phyloP scores from a whole-genome alignment of 2,329 filamentous ascomycete genomes.

The Claviceps citrina region DNA sequence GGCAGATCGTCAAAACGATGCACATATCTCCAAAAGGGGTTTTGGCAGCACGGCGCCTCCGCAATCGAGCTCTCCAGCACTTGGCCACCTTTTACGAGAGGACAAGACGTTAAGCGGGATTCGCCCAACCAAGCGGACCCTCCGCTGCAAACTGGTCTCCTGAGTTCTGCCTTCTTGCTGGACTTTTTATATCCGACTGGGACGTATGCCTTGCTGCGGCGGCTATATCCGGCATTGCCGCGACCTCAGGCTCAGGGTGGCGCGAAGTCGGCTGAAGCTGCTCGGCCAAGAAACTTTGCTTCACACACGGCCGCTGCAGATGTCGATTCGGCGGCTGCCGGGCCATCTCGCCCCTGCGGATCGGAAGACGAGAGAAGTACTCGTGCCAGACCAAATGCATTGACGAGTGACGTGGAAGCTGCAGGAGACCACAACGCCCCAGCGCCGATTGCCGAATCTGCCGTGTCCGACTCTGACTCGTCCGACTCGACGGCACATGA shows the following conservation, averaged over 20 bases:
- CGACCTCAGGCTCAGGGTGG: slow-evolving; percentile 13
- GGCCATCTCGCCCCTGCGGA: not conserved
- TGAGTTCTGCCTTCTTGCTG: slow-evolving; percentile 34
- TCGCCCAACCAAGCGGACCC: slow-evolving; percentile 10
- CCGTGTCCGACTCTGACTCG: not conserved
- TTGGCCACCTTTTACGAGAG: slow-evolving; percentile 23
- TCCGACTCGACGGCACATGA: not conserved
- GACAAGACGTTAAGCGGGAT: slow-evolving; percentile 8
- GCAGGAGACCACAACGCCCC: not conserved
- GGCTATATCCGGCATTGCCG: slow-evolving; percentile 17
- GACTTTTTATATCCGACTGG: slow-evolving; percentile 41
- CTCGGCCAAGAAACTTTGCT: slow-evolving; percentile 15
- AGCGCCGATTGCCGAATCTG: not conserved
- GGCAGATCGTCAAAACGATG: slow-evolving; percentile 22
- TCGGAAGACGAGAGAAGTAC: not conserved
- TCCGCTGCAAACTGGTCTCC: slow-evolving; percentile 17
- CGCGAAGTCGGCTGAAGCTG: slow-evolving; percentile 3
- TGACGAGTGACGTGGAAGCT: not conserved
- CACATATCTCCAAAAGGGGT: slow-evolving; percentile 31
- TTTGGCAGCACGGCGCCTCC: slow-evolving; percentile 40
- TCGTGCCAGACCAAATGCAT: not conserved
- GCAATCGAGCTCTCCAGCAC: slow-evolving; percentile 31
- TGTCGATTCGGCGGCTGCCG: not conserved
- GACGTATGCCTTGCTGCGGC: slow-evolving; percentile 27
- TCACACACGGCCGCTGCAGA: slow-evolving; percentile 11